These are phyloP conservation scores for Albatrellus sp. DNA, from an alignment of 1,284 basidiomycete genomes.

Conservation along the genomic window DNA sequence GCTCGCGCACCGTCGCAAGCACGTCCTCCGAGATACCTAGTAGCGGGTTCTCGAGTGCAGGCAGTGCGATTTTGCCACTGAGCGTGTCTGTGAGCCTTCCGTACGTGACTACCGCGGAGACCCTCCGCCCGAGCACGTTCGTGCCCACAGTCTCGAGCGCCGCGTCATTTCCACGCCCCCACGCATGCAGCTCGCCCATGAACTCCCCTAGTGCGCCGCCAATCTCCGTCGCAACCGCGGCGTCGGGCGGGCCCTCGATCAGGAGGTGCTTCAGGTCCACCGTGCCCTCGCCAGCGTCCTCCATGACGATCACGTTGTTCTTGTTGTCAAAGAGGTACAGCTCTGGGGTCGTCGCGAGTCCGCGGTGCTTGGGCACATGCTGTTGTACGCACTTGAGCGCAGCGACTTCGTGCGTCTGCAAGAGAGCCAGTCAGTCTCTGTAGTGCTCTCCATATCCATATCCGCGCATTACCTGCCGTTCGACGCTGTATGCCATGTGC, in stretches of 20 bases:
- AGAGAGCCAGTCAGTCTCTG: background rate
- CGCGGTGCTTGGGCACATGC: too few relatives aligned
- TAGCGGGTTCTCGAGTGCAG: constrained; percentile 26
- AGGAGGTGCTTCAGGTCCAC: constrained; percentile 37
- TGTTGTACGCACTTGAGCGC: constrained; percentile 29
- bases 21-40: constrained; percentile 24
- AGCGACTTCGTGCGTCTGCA: constrained; percentile 32
- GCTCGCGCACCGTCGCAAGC: constrained; percentile 22
- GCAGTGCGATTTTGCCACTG: constrained; percentile 19
- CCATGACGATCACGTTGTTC: constrained; percentile 42
- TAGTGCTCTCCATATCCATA: background rate
- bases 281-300: constrained; percentile 35
- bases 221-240: constrained; percentile 25
- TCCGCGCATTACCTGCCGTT: too few relatives aligned
- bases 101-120: constrained; percentile 34
- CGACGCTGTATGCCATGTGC: too few relatives aligned
- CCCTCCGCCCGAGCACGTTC: constrained; percentile 27
- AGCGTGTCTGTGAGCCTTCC: constrained; percentile 34
- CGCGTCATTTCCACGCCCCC: constrained; percentile 20
- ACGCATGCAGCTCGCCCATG: constrained; percentile 32
- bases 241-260: constrained; percentile 22
- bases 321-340: constrained; percentile 37
- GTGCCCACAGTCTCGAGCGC: constrained; percentile 25
- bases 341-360: constrained; percentile 30
- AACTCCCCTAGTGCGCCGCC: constrained; percentile 40